Evolutionary conservation across 768 basidiomycete species (phyloP), one percentile per base, ranked within the genome.

Genomic region (Hortiboletus flavorubellus): DNA sequence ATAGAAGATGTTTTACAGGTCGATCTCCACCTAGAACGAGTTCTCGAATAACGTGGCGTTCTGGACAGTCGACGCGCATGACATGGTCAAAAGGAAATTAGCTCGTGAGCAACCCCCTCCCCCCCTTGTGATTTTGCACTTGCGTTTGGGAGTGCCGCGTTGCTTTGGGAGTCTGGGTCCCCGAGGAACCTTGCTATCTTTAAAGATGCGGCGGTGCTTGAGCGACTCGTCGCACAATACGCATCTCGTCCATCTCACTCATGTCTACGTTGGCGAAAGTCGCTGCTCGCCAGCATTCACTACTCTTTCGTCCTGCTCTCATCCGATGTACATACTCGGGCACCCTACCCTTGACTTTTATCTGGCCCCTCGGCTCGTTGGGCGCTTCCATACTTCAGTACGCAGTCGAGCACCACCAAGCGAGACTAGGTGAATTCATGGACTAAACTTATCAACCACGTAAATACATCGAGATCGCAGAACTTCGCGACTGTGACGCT

Each of bases 191-290:
- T 21, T 21, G 26, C 26, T 26, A 26, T 26, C 26, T 60, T 61
- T 70, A 67, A 71, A 70, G 57, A 38, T 26, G 50, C 50, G 15
- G 29, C 29, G 12, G 14, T 14, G 34, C 34, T 35, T 26, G 34
- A 14, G 34, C 34, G 34, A 14, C 14, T 35, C 34, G 26, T 11
- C 41, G 35, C 37, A 40, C 33, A 47, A 39, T n/a, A 49, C 26
- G 10, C 54, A 29, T 43, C 16, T 46, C 40, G 38, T 34, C 11
- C 8, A n/a, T 38, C 9, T 46, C 41, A 2, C 23, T 21, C 53
- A 66, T 66, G 65, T 60, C 61, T 42, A 35, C 53, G 18, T 31
- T 68, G n/a, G 39, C 46, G 4, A 53, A 56, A 15, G 34, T 63
- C 7, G 46, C 55, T 43, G 37, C 53, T 49, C 64, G 56, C n/a